Base-by-base conservation (phyloP, 164 flowering plant species). In the Tetrastigma voinierianum region DNA sequence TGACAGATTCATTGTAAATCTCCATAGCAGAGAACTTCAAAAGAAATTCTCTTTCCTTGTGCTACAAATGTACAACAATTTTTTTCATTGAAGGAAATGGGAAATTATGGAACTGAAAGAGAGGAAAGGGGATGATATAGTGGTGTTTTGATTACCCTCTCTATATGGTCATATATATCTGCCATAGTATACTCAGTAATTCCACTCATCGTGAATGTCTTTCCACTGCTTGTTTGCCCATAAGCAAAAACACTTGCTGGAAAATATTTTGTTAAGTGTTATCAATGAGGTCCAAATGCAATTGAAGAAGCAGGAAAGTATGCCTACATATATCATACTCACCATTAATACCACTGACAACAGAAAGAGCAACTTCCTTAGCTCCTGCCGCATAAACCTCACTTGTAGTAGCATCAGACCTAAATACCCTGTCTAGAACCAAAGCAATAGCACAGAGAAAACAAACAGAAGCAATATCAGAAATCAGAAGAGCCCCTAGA, bases 221-320 rank as follows among this genome's bases (percentile, higher is more conserved):
- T 94, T 62, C 98, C 97, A 59, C 98, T 94, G 80, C 98, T 94
- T 71, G 98, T 94, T 77, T 95, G 98, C 49, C 98, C 98, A 76
- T 95, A 95, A 12, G 97, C 97, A 80, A 95, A 95, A 61, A 95
- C 78, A 72, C 87, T 90, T 15, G 97, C 98, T 95, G 87, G 21
- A 76, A 61, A 59, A 48, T 46, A 17, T 16, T 17, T 12, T n/a
- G 18, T 24, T 10, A n/a, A n/a, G 1, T 12, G 2, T 23, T 17
- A 6, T 57, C 12, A 57, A 59, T 47, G 20, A 52, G 15, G 8
- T 40, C 40, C 15, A 11, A n/a, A 45, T 14, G 23, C 45, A 46
- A 10, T 51, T 71, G 3, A 58, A 12, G 46, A 14, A 17, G 66
- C 21, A 55, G 19, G 9, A 21, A 58, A 32, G 24, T n/a, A n/a